Base-by-base conservation (phyloP, 345 rosid species). In the Eucalyptus pauciflora region DNA sequence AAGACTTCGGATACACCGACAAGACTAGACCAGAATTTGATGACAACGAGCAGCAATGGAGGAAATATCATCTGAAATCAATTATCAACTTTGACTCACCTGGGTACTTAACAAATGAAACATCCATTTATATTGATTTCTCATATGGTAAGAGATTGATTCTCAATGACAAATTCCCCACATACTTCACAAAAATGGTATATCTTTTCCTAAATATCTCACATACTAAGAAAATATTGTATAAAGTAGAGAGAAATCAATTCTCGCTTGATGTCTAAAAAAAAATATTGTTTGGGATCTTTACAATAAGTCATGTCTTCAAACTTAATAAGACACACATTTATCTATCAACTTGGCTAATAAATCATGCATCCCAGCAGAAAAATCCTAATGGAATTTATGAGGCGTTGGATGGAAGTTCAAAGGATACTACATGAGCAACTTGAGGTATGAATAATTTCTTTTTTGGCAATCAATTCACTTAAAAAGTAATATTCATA, bases 61-160 rank as follows among this genome's bases (percentile, higher is more conserved):
- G 96, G 87, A 94, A 92, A 89, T 93, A 92, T 81, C 95, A 94
- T 7, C 94, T 93, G 89, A 94, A 93, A 80, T 86, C 88, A 17
- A 94, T 94, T 91, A 93, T 88, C 64, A 89, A 90, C 71, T 48
- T 48, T 48, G 49, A 48, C 4, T 48, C 49, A 48, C 49, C 13
- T 48, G 13, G 49, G 49, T 48, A 48, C 49, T 48, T 48, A 48
- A 48, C 49, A 10, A 10, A 48, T 48, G 49, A 48, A 10, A 48
- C 13, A 48, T 48, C 49, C 49, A 48, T 48, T 48, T 46, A 48
- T 48, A 37, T 37, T 37, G 41, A 37, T 37, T 37, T 37, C 41
- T 37, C 41, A 37, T 37, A 37, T 37, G 41, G 41, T 37, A 37
- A 37, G 41, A 37, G 41, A 37, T 37, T 37, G 41, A 37, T 37